Conservation (phyloP, 768 basidiomycete genomes). For the Trametes villosa region DNA sequence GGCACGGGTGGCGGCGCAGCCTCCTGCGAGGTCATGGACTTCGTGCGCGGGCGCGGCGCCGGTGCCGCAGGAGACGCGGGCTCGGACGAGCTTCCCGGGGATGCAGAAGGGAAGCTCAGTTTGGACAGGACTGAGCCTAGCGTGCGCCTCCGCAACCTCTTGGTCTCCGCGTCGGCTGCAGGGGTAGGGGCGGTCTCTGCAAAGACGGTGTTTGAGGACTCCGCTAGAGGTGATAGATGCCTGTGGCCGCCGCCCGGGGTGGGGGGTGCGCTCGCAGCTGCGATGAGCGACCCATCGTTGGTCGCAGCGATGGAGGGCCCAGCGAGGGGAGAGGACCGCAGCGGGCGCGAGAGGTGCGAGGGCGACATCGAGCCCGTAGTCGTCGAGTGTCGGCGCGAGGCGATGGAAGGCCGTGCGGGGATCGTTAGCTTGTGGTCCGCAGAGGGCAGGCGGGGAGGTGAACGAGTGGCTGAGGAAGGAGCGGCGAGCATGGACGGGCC, state of each 20-base stretch:
- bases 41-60: constrained; percentile 12
- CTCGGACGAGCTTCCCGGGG: not conserved
- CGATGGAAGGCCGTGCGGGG: constrained; percentile 12
- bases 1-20: constrained; percentile 19
- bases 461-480: constrained; percentile 15
- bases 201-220: constrained; percentile 8
- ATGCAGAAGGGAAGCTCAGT: constrained; percentile 14
- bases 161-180: not conserved
- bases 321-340: constrained; percentile 35
- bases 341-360: constrained; percentile 26
- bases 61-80: not conserved
- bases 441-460: constrained; percentile 8
- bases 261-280: constrained; percentile 15
- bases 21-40: constrained; percentile 4
- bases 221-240: constrained; percentile 11
- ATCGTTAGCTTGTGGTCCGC: constrained; percentile 13
- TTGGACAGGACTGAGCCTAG: constrained; percentile 16
- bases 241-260: constrained; percentile 5
- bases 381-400: constrained; percentile 18
- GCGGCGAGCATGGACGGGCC: constrained; percentile 9
- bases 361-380: constrained; percentile 17
- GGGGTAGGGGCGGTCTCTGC: not conserved
- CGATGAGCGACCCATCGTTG: constrained; percentile 15
- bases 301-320: constrained; percentile 30
- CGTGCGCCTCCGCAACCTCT: constrained; percentile 16